These are phyloP conservation scores for Chaetoceros muelleri DNA, from an alignment of 108 stramenopile genomes.

Conservation along the genomic window DNA sequence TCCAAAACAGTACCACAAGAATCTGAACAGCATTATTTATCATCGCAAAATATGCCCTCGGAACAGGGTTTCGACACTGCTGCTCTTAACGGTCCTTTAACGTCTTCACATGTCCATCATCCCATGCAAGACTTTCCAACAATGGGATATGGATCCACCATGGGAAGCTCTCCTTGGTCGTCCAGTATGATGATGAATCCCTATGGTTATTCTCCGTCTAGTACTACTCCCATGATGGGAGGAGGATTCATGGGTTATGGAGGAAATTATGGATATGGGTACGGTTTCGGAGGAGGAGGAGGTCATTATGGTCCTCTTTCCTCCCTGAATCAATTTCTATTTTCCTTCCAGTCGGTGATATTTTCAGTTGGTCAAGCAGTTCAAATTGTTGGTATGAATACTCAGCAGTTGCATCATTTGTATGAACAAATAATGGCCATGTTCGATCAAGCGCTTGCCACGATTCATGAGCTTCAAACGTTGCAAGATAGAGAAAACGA, in stretches of 20 bases:
- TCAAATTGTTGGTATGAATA: conserved; percentile 76
- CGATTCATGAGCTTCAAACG: conserved; percentile 47
- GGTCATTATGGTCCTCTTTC: conserved; percentile 40
- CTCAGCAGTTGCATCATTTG: conserved; percentile 60
- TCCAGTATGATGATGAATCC: too few relatives aligned
- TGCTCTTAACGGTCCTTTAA: too few relatives aligned
- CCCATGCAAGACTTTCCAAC: too few relatives aligned
- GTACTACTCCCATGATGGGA: not conserved
- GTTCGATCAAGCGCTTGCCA: conserved; percentile 57
- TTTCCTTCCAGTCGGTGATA: conserved; percentile 62
- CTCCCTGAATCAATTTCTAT: conserved; percentile 58
- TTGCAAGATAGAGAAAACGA: conserved; percentile 24
- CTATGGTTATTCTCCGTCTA: not conserved
- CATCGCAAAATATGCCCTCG: too few relatives aligned
- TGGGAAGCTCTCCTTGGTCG: too few relatives aligned
- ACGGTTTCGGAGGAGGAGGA: not conserved
- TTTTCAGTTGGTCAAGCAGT: conserved; percentile 76
- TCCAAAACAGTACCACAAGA: too few relatives aligned
- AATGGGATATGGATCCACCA: too few relatives aligned
- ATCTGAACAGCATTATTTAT: too few relatives aligned
- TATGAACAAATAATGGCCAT: conserved; percentile 50
- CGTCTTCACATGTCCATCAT: too few relatives aligned
- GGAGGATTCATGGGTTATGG: not conserved
- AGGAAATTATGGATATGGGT: not conserved
- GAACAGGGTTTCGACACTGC: too few relatives aligned